phyloP scores from a whole-genome alignment of 2,329 filamentous ascomycete species.

The Lecanicillium sp. region DNA sequence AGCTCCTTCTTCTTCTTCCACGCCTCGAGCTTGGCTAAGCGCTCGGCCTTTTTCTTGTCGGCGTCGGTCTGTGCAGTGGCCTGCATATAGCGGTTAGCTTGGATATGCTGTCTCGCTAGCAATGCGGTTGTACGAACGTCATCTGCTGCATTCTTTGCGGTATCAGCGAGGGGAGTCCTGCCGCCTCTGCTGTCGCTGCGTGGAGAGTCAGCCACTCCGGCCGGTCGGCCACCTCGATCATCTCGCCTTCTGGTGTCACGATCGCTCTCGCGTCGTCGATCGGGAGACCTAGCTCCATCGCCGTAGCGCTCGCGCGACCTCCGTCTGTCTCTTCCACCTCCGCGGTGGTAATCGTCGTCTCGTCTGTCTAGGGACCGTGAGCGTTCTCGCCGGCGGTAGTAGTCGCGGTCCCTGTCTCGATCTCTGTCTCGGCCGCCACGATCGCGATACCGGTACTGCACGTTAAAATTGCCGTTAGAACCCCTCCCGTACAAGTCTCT shows the following conservation, averaged over 20 bases:
- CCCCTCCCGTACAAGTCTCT: constrained; percentile 14
- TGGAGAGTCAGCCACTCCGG: constrained; percentile 64
- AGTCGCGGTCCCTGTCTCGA: constrained; percentile 49
- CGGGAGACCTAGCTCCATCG: constrained; percentile 51
- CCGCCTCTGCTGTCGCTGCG: constrained; percentile 53
- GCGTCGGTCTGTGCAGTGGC: constrained; percentile 50
- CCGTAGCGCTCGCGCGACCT: constrained; percentile 54
- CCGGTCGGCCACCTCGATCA: constrained; percentile 60
- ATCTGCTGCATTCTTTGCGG: constrained; percentile 38
- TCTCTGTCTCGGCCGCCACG: constrained; percentile 36
- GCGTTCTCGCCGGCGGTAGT: constrained; percentile 60
- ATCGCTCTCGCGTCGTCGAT: constrained; percentile 53
- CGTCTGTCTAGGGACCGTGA: constrained; percentile 51
- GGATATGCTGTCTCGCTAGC: not conserved
- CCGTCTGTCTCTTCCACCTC: constrained; percentile 54
- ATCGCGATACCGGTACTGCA: constrained; percentile 53
- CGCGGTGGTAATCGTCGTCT: constrained; percentile 58
- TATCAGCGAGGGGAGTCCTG: constrained; percentile 42
- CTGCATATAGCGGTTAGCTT: constrained; percentile 31
- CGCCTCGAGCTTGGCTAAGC: constrained; percentile 73
- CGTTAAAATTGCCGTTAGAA: constrained; percentile 29
- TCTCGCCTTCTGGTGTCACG: constrained; percentile 66
- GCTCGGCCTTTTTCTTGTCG: constrained; percentile 67
- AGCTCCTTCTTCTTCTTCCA: constrained; percentile 89
- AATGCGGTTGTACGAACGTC: constrained; percentile 43